These are phyloP conservation scores for Beauveria sp. DNA, from an alignment of 2,329 filamentous ascomycete genomes.

Conservation along the genomic window DNA sequence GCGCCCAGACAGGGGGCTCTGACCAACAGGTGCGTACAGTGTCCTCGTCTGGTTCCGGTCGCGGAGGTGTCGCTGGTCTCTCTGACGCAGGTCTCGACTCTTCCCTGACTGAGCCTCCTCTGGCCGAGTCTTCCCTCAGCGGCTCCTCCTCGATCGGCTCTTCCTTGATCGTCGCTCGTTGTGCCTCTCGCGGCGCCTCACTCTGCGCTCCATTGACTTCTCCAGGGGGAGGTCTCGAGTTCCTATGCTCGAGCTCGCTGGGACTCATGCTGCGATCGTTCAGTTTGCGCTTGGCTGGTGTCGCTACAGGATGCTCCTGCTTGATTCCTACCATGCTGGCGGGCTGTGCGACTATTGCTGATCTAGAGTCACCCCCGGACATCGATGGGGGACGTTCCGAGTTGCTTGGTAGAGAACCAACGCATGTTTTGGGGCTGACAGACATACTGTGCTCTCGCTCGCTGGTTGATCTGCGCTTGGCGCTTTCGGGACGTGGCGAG, in stretches of 20 bases:
- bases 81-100: conserved; percentile 21
- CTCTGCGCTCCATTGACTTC: conserved; percentile 35
- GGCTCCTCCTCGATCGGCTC: not conserved
- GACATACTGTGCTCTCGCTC: conserved; percentile 66
- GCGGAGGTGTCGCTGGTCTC: not conserved
- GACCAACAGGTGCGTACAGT: conserved; percentile 28
- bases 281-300: conserved; percentile 33
- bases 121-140: not conserved
- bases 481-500: conserved; percentile 32
- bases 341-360: conserved; percentile 17
- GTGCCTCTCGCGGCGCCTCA: not conserved
- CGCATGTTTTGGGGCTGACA: conserved; percentile 69
- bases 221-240: conserved; percentile 40
- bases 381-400: conserved; percentile 21
- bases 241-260: conserved; percentile 43
- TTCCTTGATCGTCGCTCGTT: not conserved
- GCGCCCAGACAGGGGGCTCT: conserved; percentile 42
- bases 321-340: conserved; percentile 21
- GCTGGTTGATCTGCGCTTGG: conserved; percentile 45
- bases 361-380: conserved; percentile 21
- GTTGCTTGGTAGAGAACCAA: conserved; percentile 43
- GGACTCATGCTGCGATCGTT: conserved; percentile 35
- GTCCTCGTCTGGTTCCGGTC: not conserved
- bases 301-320: conserved; percentile 21
- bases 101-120: not conserved